Evolutionary conservation across 768 basidiomycete species (phyloP).

Genomic region (Mycena floridula): DNA sequence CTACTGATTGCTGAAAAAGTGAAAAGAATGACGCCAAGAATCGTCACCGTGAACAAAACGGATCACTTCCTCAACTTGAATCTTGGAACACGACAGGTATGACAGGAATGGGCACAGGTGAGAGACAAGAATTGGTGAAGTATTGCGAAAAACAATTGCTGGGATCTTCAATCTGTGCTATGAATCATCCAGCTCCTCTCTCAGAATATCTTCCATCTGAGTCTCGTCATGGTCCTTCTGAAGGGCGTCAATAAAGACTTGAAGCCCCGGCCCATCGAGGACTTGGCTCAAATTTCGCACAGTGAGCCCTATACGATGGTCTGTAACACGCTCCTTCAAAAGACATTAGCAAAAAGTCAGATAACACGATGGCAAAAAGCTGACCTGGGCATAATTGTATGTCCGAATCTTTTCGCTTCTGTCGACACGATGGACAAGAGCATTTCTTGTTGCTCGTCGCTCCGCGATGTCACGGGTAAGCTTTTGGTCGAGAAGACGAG

Average conservation of each 20-base stretch:
- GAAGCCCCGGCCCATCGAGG: constrained; percentile 60
- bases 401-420: constrained; percentile 94
- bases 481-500: constrained; percentile 79
- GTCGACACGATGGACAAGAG: constrained; percentile 76
- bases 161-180: too few relatives aligned
- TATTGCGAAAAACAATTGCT: too few relatives aligned
- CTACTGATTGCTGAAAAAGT: too few relatives aligned
- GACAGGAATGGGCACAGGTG: too few relatives aligned
- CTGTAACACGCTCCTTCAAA: constrained; percentile 94
- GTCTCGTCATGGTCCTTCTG: constrained; percentile 50
- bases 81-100: too few relatives aligned
- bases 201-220: constrained; percentile 48
- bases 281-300: constrained; percentile 59
- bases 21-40: too few relatives aligned
- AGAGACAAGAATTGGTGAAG: too few relatives aligned
- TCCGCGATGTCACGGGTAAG: constrained; percentile 64
- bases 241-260: constrained; percentile 52
- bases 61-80: too few relatives aligned
- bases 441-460: constrained; percentile 62
- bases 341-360: neutral
- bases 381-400: constrained; percentile 92
- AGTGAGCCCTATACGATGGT: constrained; percentile 82
- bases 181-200: too few relatives aligned
- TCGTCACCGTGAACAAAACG: too few relatives aligned
- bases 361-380: too few relatives aligned